Conservation (phyloP, 306 rosid genomes). For the Ammopiptanthus mongolicus region DNA sequence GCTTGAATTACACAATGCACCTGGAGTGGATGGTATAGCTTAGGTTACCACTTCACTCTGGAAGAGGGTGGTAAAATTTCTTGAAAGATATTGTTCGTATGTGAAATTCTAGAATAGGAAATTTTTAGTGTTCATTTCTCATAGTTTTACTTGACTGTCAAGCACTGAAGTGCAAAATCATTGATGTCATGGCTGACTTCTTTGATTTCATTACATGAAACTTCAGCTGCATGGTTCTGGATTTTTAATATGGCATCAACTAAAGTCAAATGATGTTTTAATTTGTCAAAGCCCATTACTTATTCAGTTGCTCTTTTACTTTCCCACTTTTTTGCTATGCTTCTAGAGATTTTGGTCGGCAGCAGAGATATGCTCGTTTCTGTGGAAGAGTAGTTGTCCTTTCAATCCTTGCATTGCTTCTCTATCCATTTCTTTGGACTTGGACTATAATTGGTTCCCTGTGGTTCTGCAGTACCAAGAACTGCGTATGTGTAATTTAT, state of each 20-base stretch:
- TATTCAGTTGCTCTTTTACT: neutral
- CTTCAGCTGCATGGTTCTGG: neutral
- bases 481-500: slow-evolving; percentile 48
- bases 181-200: neutral
- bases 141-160: neutral
- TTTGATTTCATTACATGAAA: neutral
- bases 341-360: slow-evolving; percentile 82
- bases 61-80: neutral
- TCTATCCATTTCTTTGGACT: slow-evolving; percentile 87
- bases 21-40: neutral
- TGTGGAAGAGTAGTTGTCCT: slow-evolving; percentile 74
- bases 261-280: neutral
- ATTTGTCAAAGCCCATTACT: neutral
- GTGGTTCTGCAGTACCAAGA: slow-evolving; percentile 61
- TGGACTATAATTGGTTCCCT: slow-evolving; percentile 76
- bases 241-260: neutral
- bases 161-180: neutral
- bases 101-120: neutral
- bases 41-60: slow-evolving; percentile 1
- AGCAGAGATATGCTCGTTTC: slow-evolving; percentile 76
- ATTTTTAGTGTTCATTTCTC: neutral
- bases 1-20: neutral
- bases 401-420: slow-evolving; percentile 55
- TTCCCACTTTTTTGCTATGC: neutral
- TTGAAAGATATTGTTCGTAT: neutral